Evolutionary conservation across 306 rosid species (phyloP), one percentile per base, ranked within the genome.

Genomic region (Lotus japonicus): DNA sequence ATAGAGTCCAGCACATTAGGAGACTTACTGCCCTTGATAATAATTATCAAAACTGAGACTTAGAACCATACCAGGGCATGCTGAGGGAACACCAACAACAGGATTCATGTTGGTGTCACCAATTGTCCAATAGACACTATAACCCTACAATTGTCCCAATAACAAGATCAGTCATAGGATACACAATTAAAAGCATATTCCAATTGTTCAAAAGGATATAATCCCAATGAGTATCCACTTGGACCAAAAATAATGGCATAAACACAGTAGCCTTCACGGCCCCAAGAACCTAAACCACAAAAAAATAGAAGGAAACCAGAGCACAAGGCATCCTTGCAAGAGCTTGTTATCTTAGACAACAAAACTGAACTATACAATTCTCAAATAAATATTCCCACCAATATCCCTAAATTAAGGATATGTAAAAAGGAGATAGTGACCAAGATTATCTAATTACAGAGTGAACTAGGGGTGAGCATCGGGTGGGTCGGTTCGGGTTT

Each of bases 41-140:
- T 66, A 72, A 74, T 74, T 76, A 80, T 86, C 80, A 85, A 81
- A 82, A 68, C 71, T 75, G 81, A 85, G 92, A 86, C 80, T 84
- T 82, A 89, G 92, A 87, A 87, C 86, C 95, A 92, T 87, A 89
- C 96, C 96, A 83, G 86, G 81, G 88, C 76, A 82, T 53, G 92
- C 84, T 84, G 95, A 69, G 90, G 87, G 82, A 82, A 85, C 98
- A 92, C 92, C 89, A 92, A 87, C 98, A 92, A 73, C 81, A 73
- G 74, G 61, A 80, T 82, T 79, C 85, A 80, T 84, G 89, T 85
- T 89, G 90, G 96, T 92, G 88, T 85, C 80, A 92, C 95, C 73
- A 92, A 75, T 62, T 81, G 83, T 85, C 90, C 90, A 87, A 84
- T 64, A 89, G 41, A 91, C 70, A 86, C 92, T 86, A 86, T 80